Evolutionary conservation across 441 rosid species (phyloP).

Genomic region (Erodium trifolium): DNA sequence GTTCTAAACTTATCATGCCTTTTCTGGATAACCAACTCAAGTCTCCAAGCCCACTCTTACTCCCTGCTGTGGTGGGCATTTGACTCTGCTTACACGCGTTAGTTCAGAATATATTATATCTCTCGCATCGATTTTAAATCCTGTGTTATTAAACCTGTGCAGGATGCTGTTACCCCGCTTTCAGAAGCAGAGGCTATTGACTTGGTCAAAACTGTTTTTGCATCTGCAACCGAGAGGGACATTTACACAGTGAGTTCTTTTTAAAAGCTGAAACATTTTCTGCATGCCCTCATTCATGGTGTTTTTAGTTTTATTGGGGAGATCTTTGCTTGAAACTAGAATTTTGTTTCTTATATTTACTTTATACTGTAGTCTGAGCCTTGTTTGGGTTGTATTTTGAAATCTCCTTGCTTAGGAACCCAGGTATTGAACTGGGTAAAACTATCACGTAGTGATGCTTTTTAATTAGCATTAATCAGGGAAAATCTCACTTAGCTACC

Average conservation of each 20-base stretch:
- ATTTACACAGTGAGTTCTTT: constrained; percentile 70
- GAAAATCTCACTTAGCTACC: too few species aligned
- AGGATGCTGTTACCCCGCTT: constrained; percentile 94
- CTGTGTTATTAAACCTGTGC: constrained; percentile 11
- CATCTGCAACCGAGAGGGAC: constrained; percentile 96
- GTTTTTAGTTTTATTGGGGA: not conserved
- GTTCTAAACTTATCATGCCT: constrained; percentile 81
- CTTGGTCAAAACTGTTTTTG: constrained; percentile 81
- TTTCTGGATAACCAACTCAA: constrained; percentile 92
- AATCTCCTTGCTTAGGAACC: not conserved
- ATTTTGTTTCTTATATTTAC: not conserved
- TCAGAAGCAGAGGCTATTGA: constrained; percentile 80
- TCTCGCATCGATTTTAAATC: not conserved
- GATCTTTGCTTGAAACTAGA: not conserved
- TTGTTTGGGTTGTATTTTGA: not conserved
- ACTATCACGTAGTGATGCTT: not conserved
- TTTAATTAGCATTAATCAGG: not conserved
- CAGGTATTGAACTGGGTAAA: not conserved
- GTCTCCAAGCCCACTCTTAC: constrained; percentile 88
- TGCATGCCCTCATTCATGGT: not conserved
- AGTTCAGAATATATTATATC: constrained; percentile 7
- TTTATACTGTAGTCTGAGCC: not conserved
- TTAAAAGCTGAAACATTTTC: not conserved
- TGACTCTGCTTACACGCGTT: not conserved
- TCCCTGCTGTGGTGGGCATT: constrained; percentile 62